phyloP scores from a whole-genome alignment of 306 rosid genomes.

The Aeschynomene evenia region DNA sequence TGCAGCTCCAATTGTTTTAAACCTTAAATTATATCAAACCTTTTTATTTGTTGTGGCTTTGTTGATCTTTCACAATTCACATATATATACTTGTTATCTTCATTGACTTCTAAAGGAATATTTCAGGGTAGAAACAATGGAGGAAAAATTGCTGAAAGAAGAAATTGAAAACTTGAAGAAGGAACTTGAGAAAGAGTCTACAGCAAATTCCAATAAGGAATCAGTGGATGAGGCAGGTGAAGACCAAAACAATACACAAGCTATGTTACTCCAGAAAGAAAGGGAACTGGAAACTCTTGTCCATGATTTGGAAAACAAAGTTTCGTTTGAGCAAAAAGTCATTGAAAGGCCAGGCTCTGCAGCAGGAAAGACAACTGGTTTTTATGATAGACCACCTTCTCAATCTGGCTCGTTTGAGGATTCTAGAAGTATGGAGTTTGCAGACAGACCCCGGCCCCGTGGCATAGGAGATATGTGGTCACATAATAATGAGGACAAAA shows the following conservation, averaged over 20 bases:
- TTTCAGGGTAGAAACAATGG: constrained; percentile 77
- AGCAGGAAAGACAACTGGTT: constrained; percentile 57
- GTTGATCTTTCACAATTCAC: constrained; percentile 24
- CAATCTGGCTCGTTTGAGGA: constrained; percentile 78
- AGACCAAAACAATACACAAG: constrained; percentile 36
- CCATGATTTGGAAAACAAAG: constrained; percentile 76
- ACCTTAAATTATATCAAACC: neutral
- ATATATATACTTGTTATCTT: constrained; percentile 22
- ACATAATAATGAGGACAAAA: constrained; percentile 75
- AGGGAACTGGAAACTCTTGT: constrained; percentile 65
- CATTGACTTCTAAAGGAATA: constrained; percentile 35
- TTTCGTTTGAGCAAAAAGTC: constrained; percentile 89
- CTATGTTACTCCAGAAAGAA: constrained; percentile 50
- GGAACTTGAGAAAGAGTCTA: constrained; percentile 56
- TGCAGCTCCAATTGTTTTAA: constrained; percentile 2
- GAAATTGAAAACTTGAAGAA: constrained; percentile 72
- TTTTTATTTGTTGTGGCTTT: constrained; percentile 3
- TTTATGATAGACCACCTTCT: constrained; percentile 69
- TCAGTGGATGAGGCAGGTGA: constrained; percentile 48
- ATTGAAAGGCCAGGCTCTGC: constrained; percentile 85
- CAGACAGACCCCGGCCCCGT: constrained; percentile 76
- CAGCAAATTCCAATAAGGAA: constrained; percentile 42
- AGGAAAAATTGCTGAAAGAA: constrained; percentile 75
- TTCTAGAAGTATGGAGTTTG: constrained; percentile 59
- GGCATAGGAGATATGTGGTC: constrained; percentile 74